Evolutionary conservation across 2,329 filamentous ascomycete species (phyloP).

Genomic region (Colletotrichum graminicola): DNA sequence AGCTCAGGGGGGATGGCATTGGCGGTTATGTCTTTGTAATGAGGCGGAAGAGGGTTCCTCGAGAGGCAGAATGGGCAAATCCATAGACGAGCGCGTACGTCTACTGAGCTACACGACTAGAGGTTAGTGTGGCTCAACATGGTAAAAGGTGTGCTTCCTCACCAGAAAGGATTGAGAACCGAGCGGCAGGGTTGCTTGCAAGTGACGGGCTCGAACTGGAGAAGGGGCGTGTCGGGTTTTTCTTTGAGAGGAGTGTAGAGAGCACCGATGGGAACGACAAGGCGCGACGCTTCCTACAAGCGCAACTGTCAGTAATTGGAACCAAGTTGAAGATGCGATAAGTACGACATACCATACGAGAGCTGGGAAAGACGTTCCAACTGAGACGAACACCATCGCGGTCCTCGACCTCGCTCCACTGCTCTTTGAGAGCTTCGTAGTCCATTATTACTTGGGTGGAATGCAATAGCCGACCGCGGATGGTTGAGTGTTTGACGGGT

Average conservation of each 20-base stretch:
- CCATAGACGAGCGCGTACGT: constrained; percentile 86
- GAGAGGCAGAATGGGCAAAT: constrained; percentile 91
- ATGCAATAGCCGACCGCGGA: neutral
- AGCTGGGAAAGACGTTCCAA: constrained; percentile 99
- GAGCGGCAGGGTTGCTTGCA: constrained; percentile 97
- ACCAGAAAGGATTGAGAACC: constrained; percentile 98
- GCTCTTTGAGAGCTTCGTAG: constrained; percentile 92
- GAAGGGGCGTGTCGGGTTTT: constrained; percentile 86
- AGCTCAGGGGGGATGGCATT: constrained; percentile 87
- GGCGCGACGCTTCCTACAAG: constrained; percentile 85
- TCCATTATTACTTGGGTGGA: constrained; percentile 71
- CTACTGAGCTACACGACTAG: constrained; percentile 73
- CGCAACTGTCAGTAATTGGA: constrained; percentile 44
- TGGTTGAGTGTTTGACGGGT: neutral
- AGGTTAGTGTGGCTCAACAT: neutral
- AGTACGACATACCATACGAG: constrained; percentile 81
- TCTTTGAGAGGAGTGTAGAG: constrained; percentile 97
- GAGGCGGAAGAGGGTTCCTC: constrained; percentile 83
- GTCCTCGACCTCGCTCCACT: constrained; percentile 97
- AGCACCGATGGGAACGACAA: constrained; percentile 95
- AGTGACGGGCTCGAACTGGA: constrained; percentile 96
- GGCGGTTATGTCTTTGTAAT: constrained; percentile 91
- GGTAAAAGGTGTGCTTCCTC: constrained; percentile 50
- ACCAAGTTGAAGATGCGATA: constrained; percentile 7
- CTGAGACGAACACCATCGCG: constrained; percentile 94